phyloP scores from a whole-genome alignment of 441 rosid genomes.

The Pelargonium fulgidum region DNA sequence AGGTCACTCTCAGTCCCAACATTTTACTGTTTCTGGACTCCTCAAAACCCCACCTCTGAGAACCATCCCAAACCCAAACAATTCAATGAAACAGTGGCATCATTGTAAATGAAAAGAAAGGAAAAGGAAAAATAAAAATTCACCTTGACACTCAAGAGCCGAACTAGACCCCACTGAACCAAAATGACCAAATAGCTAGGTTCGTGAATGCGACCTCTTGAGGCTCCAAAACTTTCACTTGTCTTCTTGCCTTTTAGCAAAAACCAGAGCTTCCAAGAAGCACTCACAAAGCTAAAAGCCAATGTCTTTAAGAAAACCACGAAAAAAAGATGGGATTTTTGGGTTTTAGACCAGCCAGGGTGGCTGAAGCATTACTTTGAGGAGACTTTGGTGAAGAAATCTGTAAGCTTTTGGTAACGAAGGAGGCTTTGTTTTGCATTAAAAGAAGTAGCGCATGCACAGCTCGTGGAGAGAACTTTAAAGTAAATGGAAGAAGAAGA shows the following conservation, averaged over 20 bases:
- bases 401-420: neutral
- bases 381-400: neutral
- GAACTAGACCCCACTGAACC: neutral
- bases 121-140: neutral
- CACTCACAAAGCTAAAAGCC: neutral
- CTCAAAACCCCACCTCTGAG: constrained; percentile 4
- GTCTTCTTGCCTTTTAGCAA: neutral
- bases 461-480: neutral
- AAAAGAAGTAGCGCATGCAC: neutral
- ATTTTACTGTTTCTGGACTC: neutral
- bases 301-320: neutral
- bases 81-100: neutral
- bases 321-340: neutral
- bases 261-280: constrained; percentile 1
- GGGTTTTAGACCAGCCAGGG: neutral
- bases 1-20: neutral
- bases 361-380: neutral
- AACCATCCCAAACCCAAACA: constrained; percentile 1
- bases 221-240: neutral
- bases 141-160: neutral
- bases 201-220: neutral
- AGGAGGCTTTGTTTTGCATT: neutral
- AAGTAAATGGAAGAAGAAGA: neutral
- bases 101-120: neutral
- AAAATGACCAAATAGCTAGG: neutral